A percentile compares a stretch with the other conserved stretches of the same genome.
These are phyloP conservation scores for Diversispora epigaea DNA, from an alignment of 192 early-diverging fungal genomes.

Conservation along the genomic window DNA sequence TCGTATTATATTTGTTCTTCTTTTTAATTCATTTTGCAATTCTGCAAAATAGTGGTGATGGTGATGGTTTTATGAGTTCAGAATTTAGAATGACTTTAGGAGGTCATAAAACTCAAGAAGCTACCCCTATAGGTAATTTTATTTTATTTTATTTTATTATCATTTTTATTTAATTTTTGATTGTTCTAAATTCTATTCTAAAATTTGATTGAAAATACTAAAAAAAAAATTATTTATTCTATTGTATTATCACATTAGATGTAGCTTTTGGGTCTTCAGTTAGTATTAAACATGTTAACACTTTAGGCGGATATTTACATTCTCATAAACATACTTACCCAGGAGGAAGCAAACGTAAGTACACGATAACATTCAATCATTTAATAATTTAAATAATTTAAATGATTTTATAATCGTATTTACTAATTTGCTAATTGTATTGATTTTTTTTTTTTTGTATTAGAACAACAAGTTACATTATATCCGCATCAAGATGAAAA, in stretches of 20 bases:
- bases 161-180: constrained; percentile 43
- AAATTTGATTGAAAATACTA: neutral
- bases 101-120: constrained; percentile 57
- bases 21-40: constrained; percentile 91
- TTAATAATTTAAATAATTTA: neutral
- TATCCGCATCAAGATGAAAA: constrained; percentile 76
- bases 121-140: constrained; percentile 49
- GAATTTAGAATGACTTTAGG: constrained; percentile 81
- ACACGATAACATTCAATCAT: neutral
- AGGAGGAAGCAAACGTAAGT: constrained; percentile 71
- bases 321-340: constrained; percentile 68
- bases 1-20: constrained; percentile 74
- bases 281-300: constrained; percentile 65
- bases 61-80: constrained; percentile 89
- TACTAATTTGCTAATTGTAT: neutral
- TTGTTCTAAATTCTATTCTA: neutral
- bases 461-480: constrained; percentile 50
- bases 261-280: constrained; percentile 64
- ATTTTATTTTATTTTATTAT: constrained; percentile 18
- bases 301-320: constrained; percentile 76
- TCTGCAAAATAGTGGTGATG: constrained; percentile 76
- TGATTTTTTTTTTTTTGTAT: neutral
- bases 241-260: constrained; percentile 41
- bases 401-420: neutral
- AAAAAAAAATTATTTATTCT: neutral